Base-by-base conservation (phyloP, 495 filamentous ascomycete species). In the Xylaria cubensis region DNA sequence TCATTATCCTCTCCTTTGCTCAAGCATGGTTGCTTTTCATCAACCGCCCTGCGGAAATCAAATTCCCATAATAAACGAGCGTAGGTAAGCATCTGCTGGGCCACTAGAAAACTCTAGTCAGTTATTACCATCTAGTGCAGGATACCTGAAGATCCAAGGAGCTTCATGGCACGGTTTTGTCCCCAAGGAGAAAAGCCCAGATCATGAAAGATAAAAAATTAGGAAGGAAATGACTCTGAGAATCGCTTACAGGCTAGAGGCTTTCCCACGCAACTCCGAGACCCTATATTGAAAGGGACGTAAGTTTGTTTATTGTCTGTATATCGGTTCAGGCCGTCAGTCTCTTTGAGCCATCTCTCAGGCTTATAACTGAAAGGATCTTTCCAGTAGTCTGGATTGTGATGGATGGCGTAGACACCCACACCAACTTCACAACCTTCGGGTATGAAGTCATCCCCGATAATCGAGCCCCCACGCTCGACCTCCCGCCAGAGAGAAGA, bases 61-160 rank as follows among this genome's bases (percentile, higher is more conserved):
- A 53, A 53, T 21, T 53, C 50, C 50, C 50, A 53, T n/a, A 53
- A 10, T n/a, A 53, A 53, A 12, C 50, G 50, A n/a, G 50, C 50
- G 10, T 53, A 53, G 8, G n/a, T 24, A 24, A 53, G 50, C 50
- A 53, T 53, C n/a, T 21, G 19, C 50, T 53, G 50, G 10, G 42
- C 42, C 42, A 46, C 42, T 46, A 6, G 42, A 46, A 46, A 2
- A 46, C 42, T 46, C 0, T 13, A 15, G 15, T 46, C 15, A 46
- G 15, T 15, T 46, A 19, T 46, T 19, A 17, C 42, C 42, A 46
- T 46, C 15, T 4, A 46, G 15, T 4, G 42, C 4, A 46, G 42
- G 5, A 15, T 17, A 0, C 4, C 1, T 4, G 3, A 46, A 15
- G 15, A 17, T 46, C 15, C 4, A 15, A 5, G 3, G 15, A 46